Percentiles rank a stretch among this genome's conserved stretches.
phyloP scores from a whole-genome alignment of 306 rosid species.

The Sphenostylis stenocarpa region DNA sequence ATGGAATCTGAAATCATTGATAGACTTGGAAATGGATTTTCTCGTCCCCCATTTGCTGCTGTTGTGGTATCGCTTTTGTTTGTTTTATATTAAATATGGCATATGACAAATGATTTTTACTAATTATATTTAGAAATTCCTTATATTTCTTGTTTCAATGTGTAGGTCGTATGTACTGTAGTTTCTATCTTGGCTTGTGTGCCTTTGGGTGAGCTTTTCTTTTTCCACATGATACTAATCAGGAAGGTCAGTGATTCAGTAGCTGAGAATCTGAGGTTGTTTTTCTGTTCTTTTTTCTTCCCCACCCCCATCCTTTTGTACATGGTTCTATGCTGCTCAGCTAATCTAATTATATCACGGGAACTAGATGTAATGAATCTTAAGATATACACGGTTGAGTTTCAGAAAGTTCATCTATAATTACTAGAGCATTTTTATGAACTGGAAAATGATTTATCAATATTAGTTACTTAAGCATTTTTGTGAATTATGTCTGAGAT shows the following conservation, averaged over 20 bases:
- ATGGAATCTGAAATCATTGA: constrained; percentile 90
- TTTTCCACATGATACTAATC: constrained; percentile 94
- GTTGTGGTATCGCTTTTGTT: constrained; percentile 69
- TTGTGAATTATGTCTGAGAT: neutral
- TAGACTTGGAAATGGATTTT: constrained; percentile 95
- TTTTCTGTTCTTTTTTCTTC: constrained; percentile 34
- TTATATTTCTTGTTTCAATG: constrained; percentile 36
- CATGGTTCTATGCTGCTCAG: constrained; percentile 17
- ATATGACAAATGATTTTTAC: constrained; percentile 16
- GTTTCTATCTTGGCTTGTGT: constrained; percentile 93
- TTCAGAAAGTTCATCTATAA: constrained; percentile 7
- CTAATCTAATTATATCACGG: constrained; percentile 21
- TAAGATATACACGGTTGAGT: constrained; percentile 6
- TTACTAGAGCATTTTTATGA: constrained; percentile 4
- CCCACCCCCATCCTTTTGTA: constrained; percentile 12
- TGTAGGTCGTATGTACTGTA: constrained; percentile 84
- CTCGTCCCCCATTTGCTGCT: constrained; percentile 92
- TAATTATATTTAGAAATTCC: constrained; percentile 26
- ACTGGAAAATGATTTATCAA: neutral
- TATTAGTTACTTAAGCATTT: neutral
- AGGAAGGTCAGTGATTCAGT: constrained; percentile 86
- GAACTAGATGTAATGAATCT: constrained; percentile 20
- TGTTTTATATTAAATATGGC: constrained; percentile 22
- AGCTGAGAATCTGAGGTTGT: constrained; percentile 46
- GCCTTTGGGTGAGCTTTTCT: constrained; percentile 93